Base-by-base conservation (phyloP, 306 rosid genomes). In the Purshia tridentata region DNA sequence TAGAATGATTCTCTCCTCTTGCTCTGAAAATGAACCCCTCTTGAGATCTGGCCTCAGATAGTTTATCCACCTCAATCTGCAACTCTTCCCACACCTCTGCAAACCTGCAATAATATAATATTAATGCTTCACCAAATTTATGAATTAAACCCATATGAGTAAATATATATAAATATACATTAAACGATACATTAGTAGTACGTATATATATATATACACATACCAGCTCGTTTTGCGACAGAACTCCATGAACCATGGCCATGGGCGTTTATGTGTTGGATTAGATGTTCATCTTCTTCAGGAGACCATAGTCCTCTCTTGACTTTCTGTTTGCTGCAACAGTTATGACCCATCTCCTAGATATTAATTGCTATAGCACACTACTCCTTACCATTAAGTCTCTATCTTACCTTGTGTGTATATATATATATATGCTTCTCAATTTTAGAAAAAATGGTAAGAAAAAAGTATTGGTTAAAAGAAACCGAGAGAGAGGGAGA, bases 301-400 rank as follows among this genome's bases (percentile, higher is more conserved):
- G 98, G 96, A 69, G 96, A 90, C 98, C 98, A 92, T 10, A 92
- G 72, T 7, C 98, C 98, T 81, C 91, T 88, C 76, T 90, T 93
- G 65, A 93, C 88, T 81, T 84, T 90, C 82, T 86, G 91, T 68
- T 92, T 92, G 84, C 77, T 78, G 85, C 98, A 92, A 79, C 98
- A 88, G 66, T 80, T 86, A 53, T 92, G 96, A 11, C 82, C 91
- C 93, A 85, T 73, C n/a, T 71, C 40, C 40, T 44, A 44, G 5
- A 4, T 8, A 44, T 44, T 42, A 7, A 7, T 3, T 6, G 47
- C 47, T 44, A 44, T 44, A 44, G 47, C 47, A 29, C 35, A 29
- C 35, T 1, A 29, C 35, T 1, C 35, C 71, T 45, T 69, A 47
- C 14, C 40, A n/a, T 16, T 35, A 40, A 50, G 46, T 16, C 54